Conservation (phyloP, 2,329 filamentous ascomycete species). For the Fusarium pseudograminearum region DNA sequence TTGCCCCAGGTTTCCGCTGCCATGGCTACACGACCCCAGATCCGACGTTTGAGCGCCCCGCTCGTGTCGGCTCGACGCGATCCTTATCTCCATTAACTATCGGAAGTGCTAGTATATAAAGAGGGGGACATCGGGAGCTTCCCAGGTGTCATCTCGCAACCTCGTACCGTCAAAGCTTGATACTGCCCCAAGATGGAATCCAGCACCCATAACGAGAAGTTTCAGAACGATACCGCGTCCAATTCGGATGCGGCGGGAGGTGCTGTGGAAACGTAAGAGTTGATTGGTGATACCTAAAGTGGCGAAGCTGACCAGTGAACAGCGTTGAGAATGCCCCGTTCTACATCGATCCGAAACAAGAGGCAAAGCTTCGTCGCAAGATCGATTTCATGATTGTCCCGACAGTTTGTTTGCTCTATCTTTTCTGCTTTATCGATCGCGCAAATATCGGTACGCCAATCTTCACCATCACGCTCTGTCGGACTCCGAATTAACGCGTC, state of each 20-base stretch:
- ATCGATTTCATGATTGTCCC: slow-evolving; percentile 33
- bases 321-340: slow-evolving; percentile 19
- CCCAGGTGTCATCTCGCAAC: not conserved
- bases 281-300: fast-evolving
- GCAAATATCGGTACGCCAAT: slow-evolving; percentile 44
- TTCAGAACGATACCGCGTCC: slow-evolving; percentile 17
- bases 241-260: slow-evolving; percentile 5
- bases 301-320: not conserved
- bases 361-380: slow-evolving; percentile 22
- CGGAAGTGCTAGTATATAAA: slow-evolving; percentile 10
- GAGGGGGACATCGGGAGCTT: not conserved
- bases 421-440: slow-evolving; percentile 75
- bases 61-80: not conserved
- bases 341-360: slow-evolving; percentile 22
- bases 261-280: slow-evolving; percentile 8
- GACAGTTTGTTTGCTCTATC: slow-evolving; percentile 58
- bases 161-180: not conserved
- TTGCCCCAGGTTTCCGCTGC: not conserved
- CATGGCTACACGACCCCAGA: slow-evolving; percentile 4
- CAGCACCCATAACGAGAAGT: slow-evolving; percentile 12
- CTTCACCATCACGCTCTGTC: fast-evolving
- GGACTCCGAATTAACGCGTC: not conserved
- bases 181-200: not conserved
- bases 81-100: not conserved
- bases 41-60: slow-evolving; percentile 13